Evolutionary conservation across 148 eudicot genomes (phyloP).

Genomic region (Cornus kousa): DNA sequence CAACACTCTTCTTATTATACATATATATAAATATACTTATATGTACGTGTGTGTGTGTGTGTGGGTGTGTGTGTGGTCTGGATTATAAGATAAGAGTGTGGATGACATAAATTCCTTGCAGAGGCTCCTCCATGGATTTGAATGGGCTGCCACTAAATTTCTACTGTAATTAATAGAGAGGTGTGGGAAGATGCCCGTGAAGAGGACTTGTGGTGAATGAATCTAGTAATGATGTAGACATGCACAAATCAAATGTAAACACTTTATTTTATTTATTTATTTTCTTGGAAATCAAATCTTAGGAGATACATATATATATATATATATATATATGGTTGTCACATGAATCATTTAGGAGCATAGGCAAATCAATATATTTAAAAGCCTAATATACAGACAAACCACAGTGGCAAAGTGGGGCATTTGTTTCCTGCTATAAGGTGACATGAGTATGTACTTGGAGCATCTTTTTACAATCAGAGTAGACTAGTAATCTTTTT

Average conservation of each 20-base stretch:
- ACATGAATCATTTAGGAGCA: not conserved
- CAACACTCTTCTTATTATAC: no score
- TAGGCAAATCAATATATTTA: not conserved
- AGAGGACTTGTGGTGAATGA: not conserved
- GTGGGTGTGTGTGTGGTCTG: slow-evolving; percentile 7
- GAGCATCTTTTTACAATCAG: not conserved
- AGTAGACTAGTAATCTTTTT: no score
- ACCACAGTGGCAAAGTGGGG: not conserved
- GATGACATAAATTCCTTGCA: slow-evolving; percentile 26
- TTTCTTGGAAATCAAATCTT: no score
- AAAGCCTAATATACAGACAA: no score
- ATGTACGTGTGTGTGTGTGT: no score
- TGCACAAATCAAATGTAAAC: not conserved
- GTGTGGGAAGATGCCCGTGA: not conserved
- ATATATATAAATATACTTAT: not conserved
- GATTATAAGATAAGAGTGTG: slow-evolving; percentile 5
- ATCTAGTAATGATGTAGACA: not conserved
- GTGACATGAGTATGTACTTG: not conserved
- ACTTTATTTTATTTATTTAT: no score
- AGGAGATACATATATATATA: no score
- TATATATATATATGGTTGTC: not conserved
- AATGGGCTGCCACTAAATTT: not conserved
- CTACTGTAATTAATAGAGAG: not conserved
- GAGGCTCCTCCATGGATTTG: not conserved
- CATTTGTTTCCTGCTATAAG: not conserved